phyloP scores from a whole-genome alignment of 1,284 basidiomycete species.

The Apiotrichum laibachii region DNA sequence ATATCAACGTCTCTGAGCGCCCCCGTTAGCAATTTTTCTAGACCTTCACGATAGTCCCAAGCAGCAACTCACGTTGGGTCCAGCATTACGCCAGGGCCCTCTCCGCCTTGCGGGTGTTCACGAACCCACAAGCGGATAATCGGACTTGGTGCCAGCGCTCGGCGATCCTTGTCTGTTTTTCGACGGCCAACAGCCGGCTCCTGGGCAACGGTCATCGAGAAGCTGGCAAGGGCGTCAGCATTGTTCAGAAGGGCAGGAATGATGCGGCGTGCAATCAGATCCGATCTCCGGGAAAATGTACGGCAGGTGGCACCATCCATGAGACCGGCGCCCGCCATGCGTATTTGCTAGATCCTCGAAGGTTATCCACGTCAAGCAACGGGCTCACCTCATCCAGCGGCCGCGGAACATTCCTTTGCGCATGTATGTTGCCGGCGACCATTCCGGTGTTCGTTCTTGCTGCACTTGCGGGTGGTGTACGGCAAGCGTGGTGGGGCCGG shows the following conservation, averaged over 20 bases:
- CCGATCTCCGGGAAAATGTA: too few relatives aligned
- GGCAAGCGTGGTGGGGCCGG: background rate
- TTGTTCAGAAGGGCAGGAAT: too few relatives aligned
- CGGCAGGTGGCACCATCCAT: too few relatives aligned
- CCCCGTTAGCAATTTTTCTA: background rate
- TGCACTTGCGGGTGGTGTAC: too few relatives aligned
- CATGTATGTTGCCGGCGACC: background rate
- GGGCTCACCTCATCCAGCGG: slow-evolving; percentile 29
- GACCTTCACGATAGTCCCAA: background rate
- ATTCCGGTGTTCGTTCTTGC: background rate
- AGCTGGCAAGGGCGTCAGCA: slow-evolving; percentile 14
- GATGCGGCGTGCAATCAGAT: too few relatives aligned
- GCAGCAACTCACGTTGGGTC: slow-evolving; percentile 16
- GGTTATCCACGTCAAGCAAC: too few relatives aligned
- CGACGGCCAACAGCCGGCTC: slow-evolving; percentile 34
- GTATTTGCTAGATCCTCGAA: background rate
- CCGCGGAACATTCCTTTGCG: slow-evolving; percentile 29
- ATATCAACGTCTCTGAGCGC: slow-evolving; percentile 26
- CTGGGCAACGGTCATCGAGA: slow-evolving; percentile 30
- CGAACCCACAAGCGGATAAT: slow-evolving; percentile 29
- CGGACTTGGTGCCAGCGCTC: slow-evolving; percentile 22
- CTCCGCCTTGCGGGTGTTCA: slow-evolving; percentile 15
- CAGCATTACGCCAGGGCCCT: slow-evolving; percentile 5
- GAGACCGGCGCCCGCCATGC: too few relatives aligned
- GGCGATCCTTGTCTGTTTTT: slow-evolving; percentile 38